Evolutionary conservation across 2,329 filamentous ascomycete genomes (phyloP), one percentile per base, ranked within the genome.

Genomic region (Cryphonectria naterciae): DNA sequence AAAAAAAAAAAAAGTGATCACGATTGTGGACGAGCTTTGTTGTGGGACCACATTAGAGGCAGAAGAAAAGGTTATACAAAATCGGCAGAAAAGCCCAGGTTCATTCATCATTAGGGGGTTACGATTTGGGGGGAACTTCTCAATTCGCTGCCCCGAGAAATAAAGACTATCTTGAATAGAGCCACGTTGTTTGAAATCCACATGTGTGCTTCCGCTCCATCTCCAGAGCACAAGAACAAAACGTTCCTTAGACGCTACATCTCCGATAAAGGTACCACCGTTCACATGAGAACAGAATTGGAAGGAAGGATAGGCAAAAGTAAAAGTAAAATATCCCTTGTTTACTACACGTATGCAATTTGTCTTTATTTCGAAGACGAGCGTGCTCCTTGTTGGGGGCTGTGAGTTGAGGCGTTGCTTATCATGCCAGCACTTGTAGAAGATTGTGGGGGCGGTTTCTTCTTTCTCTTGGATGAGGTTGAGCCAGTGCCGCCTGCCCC

Each of bases 401-500:
- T 61, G 35, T 37, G 22, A 6, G 10, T 15, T 22, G 35, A 22
- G 32, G 35, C 35, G 35, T 35, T 61, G 35, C 17, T 35, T 39
- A 19, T n/a, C 35, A 35, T 15, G 35, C 10, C 32, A 39, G 58
- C 32, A 37, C 17, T 60, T 11, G 58, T 64, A 22, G 61, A 39
- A 63, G 25, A 17, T 2, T 37, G 32, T 37, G 58, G 22, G 25
- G 22, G 10, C 15, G 49, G 15, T 54, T 67, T 67, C 25, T 60
- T 67, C 78, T 81, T 85, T 73, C 79, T 83, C 75, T 79, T 82
- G 32, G 78, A 75, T n/a, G 77, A 75, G 35, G 74, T 74, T 22
- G 70, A 72, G 60, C 77, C 77, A 37, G 76, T 75, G 13, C 78
- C 77, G 61, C 77, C 68, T 32, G 32, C 78, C 74, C n/a, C 80